Evolutionary conservation across 305 asterid genomes (phyloP), one percentile per base, ranked within the genome.

Genomic region (Ilex paraguariensis): DNA sequence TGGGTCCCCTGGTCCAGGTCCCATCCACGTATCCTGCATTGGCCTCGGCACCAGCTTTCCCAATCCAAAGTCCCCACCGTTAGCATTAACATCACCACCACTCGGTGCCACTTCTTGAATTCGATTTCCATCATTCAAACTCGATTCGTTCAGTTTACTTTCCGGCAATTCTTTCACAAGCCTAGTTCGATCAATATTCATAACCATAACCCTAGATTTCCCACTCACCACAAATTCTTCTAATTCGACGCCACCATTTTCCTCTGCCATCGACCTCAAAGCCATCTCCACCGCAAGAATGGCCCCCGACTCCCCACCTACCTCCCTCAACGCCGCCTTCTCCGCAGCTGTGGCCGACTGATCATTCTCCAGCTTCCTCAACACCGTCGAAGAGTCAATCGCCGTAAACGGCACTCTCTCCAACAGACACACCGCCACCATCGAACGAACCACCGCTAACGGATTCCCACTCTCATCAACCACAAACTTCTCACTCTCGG

Each of bases 231-330:
- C 89, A 62, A 87, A 82, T 77, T 89, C 96, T 66, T 87, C 97
- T 69, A 92, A 59, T 57, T 89, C 97, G 44, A 90, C 86, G 3
- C 98, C 87, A 5, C 96, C 90, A 31, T 90, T 80, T 67, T 92
- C 98, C 79, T 87, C 97, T 0, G 80, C 96, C 86, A 92, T 90
- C 7, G 94, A 84, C 75, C 87, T 77, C 75, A 92, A 61, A 0
- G 98, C 98, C 90, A 82, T 87, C 87, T 92, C 98, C 64, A 92
- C 98, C 0, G 97, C 94, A 46, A 77, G 56, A 53, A 92, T 82
- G 0, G 86, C 67, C 57, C 96, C 97, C 0, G 84, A 69, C 67
- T 87, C 96, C 51, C 97, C 98, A 11, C 96, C 96, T 16, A 89
- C 70, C 64, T 92, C 98, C 80, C 96, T 78, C 72, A 92, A 69